Evolutionary conservation across 768 basidiomycete genomes (phyloP).

Genomic region (button mushroom (Agaricus bisporus)): DNA sequence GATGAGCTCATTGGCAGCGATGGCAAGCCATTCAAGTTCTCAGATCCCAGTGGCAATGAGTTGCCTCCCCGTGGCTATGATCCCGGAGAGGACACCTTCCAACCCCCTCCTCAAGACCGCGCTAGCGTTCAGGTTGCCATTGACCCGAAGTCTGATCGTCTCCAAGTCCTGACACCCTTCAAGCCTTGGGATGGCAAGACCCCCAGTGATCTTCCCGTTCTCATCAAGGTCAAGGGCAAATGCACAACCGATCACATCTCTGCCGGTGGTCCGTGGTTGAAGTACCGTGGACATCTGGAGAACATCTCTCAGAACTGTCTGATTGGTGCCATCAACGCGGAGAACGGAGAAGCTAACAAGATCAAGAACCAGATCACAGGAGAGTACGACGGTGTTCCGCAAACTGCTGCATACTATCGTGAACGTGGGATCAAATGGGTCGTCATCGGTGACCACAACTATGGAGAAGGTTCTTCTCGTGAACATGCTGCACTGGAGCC

Average conservation of each 20-base stretch:
- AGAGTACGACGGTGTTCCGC: slow-evolving; percentile 79
- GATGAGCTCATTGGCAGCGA: slow-evolving; percentile 84
- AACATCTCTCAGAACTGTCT: slow-evolving; percentile 99
- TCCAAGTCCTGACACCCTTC: slow-evolving; percentile 90
- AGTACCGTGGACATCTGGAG: slow-evolving; percentile 97
- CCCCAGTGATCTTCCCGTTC: slow-evolving; percentile 78
- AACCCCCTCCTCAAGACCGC: slow-evolving; percentile 85
- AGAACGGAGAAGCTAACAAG: slow-evolving; percentile 95
- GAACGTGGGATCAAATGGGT: slow-evolving; percentile 93
- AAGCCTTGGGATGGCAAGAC: slow-evolving; percentile 90
- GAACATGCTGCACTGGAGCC: slow-evolving; percentile 98
- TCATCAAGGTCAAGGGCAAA: slow-evolving; percentile 99
- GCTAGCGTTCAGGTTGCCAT: slow-evolving; percentile 82
- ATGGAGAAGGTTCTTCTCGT: slow-evolving; percentile 97
- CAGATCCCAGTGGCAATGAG: slow-evolving; percentile 84
- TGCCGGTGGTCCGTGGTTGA: slow-evolving; percentile 98
- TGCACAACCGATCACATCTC: slow-evolving; percentile 98
- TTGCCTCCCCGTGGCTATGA: slow-evolving; percentile 96
- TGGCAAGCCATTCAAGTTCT: slow-evolving; percentile 97
- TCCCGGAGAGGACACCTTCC: slow-evolving; percentile 96
- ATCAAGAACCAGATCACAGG: slow-evolving; percentile 88
- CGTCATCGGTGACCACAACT: slow-evolving; percentile 92
- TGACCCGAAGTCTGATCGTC: slow-evolving; percentile 77
- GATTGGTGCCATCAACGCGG: slow-evolving; percentile 94
- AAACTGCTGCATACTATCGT: slow-evolving; percentile 84